Conservation (phyloP, 139 green algal genomes). For the Chlamydomonas schloesseri region DNA sequence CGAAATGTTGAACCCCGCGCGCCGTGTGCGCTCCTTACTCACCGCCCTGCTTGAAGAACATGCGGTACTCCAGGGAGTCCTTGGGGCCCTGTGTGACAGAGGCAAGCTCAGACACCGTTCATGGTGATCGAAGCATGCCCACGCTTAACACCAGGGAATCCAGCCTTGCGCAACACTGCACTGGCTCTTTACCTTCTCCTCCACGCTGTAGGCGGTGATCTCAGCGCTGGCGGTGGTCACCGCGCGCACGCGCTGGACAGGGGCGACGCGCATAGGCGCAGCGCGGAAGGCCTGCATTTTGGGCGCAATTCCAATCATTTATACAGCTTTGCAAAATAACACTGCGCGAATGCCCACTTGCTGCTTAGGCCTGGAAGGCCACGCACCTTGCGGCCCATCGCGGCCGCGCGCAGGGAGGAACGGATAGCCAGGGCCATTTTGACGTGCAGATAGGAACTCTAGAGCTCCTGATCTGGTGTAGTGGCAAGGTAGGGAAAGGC, state of each 20-base stretch:
- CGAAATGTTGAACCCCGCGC: too few relatives aligned
- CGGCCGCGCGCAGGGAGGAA: background rate
- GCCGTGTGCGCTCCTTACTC: conserved; percentile 23
- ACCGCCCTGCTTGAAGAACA: conserved; percentile 87
- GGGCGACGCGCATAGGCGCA: conserved; percentile 6
- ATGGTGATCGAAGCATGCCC: background rate
- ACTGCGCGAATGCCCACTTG: background rate
- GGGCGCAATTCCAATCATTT: background rate
- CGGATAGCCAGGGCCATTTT: conserved; percentile 34
- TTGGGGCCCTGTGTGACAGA: conserved; percentile 68
- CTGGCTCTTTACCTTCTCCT: conserved; percentile 47
- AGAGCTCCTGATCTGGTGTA: too few relatives aligned
- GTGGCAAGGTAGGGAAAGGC: too few relatives aligned
- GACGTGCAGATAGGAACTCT: background rate
- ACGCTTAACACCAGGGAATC: too few relatives aligned
- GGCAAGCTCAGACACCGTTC: background rate
- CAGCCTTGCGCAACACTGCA: background rate
- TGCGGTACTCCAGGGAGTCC: conserved; percentile 86
- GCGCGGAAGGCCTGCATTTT: conserved; percentile 19
- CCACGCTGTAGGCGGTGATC: conserved; percentile 47
- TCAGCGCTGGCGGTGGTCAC: conserved; percentile 26
- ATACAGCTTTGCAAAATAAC: background rate
- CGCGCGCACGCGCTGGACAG: background rate
- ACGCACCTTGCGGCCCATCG: background rate
- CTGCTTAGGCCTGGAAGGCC: background rate